Evolutionary conservation across 176 grass and related monocot species (phyloP).

Genomic region (Ampelocalamus luodianensis): DNA sequence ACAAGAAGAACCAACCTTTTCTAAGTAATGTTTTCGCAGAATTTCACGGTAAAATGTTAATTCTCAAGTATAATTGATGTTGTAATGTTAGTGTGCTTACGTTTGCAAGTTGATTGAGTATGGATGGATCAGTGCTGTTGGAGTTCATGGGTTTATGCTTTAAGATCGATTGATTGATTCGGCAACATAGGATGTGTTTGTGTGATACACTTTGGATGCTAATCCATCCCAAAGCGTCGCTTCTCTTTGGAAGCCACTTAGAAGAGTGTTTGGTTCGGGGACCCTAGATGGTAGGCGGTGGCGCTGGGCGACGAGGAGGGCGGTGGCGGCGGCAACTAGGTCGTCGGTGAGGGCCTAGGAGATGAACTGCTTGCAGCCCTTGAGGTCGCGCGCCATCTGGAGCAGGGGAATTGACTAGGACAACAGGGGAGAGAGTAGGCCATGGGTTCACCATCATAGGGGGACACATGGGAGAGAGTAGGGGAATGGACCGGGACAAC

Average conservation of each 20-base stretch:
- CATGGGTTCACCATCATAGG: too few species aligned
- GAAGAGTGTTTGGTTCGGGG: too few species aligned
- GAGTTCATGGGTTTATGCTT: background rate
- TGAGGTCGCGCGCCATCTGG: slow-evolving; percentile 56
- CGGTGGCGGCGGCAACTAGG: slow-evolving; percentile 59
- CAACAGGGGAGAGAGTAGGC: too few species aligned
- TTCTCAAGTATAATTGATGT: slow-evolving; percentile 2
- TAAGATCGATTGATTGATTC: too few species aligned
- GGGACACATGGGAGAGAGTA: too few species aligned
- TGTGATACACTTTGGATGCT: too few species aligned
- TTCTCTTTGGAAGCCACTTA: too few species aligned
- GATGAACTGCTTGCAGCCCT: slow-evolving; percentile 64
- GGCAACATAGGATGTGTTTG: too few species aligned
- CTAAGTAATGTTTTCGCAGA: slow-evolving; percentile 15
- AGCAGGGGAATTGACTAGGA: too few species aligned
- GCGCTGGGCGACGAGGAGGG: slow-evolving; percentile 51
- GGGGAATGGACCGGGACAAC: too few species aligned
- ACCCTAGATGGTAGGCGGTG: slow-evolving; percentile 32
- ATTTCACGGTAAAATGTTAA: background rate
- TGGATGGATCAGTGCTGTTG: slow-evolving; percentile 24
- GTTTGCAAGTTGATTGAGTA: background rate
- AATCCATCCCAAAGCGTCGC: too few species aligned
- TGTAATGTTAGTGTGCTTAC: background rate
- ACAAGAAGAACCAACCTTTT: background rate
- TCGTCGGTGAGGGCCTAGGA: slow-evolving; percentile 58